Evolutionary conservation across 176 grass and related monocot genomes (phyloP).

Genomic region (Otatea glauca): DNA sequence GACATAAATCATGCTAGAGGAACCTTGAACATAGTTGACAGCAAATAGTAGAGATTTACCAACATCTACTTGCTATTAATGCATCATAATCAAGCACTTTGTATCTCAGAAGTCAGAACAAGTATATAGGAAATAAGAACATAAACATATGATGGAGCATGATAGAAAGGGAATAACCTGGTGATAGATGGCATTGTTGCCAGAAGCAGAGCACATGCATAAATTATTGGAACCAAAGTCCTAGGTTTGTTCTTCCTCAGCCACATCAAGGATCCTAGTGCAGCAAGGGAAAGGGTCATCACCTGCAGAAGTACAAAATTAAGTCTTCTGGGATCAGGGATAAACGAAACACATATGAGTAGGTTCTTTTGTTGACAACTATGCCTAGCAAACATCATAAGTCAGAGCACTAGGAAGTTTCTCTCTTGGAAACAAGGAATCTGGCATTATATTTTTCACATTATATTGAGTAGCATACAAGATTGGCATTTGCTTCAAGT

Average conservation of each 20-base stretch:
- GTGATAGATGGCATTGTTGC: constrained; percentile 97
- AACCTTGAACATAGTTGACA: neutral
- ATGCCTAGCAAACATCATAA: constrained; percentile 26
- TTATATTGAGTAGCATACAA: constrained; percentile 59
- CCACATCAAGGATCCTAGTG: constrained; percentile 96
- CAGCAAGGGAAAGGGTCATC: constrained; percentile 91
- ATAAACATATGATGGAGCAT: constrained; percentile 24
- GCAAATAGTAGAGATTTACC: neutral
- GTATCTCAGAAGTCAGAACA: neutral
- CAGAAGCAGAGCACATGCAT: constrained; percentile 87
- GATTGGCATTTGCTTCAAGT: constrained; percentile 95
- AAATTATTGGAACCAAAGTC: constrained; percentile 90
- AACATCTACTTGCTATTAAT: constrained; percentile 12
- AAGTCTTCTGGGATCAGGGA: constrained; percentile 15
- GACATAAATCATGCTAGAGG: constrained; percentile 11
- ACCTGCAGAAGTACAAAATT: constrained; percentile 59
- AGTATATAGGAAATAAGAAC: constrained; percentile 18
- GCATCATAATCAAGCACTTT: constrained; percentile 20
- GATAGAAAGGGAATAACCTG: constrained; percentile 53
- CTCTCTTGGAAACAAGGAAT: constrained; percentile 29
- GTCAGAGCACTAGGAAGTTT: neutral
- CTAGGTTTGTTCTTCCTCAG: constrained; percentile 98
- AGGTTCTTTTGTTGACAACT: constrained; percentile 20
- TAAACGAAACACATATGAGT: neutral
- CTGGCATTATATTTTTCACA: constrained; percentile 33